Conservation (phyloP, 495 filamentous ascomycete genomes). For the Daldinia decipiens region DNA sequence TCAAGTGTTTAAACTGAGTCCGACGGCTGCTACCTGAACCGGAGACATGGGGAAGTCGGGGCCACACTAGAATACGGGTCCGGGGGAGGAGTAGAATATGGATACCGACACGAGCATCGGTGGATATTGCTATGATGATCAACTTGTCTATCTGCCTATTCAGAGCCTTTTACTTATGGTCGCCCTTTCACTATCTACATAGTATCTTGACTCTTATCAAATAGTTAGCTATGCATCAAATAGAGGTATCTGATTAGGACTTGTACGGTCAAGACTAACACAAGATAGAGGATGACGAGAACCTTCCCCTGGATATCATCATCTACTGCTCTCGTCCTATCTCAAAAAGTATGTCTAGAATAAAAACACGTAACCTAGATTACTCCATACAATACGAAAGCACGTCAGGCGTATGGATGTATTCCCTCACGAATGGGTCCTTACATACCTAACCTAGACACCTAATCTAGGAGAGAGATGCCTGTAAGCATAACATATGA, state of each 20-base stretch:
- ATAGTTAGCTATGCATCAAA: too few species aligned
- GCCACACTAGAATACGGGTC: slow-evolving; percentile 27
- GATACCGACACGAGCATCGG: slow-evolving; percentile 15
- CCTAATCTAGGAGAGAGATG: not conserved
- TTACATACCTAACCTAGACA: slow-evolving; percentile 11
- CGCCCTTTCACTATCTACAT: slow-evolving; percentile 16
- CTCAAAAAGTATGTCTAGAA: not conserved
- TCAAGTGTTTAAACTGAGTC: slow-evolving; percentile 15
- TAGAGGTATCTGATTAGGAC: too few species aligned
- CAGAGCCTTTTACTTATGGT: not conserved
- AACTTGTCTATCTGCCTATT: slow-evolving; percentile 6
- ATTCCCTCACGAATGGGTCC: not conserved
- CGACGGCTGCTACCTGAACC: slow-evolving; percentile 8
- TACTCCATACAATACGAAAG: not conserved
- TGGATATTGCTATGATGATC: slow-evolving; percentile 15
- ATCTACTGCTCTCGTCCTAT: not conserved
- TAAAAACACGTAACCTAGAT: not conserved
- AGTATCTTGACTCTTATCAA: too few species aligned
- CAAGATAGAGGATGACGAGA: slow-evolving; percentile 10
- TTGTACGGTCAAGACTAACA: not conserved
- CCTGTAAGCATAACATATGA: not conserved
- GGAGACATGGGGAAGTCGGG: slow-evolving; percentile 33
- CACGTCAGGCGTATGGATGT: slow-evolving; percentile 16
- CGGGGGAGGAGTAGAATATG: slow-evolving; percentile 39
- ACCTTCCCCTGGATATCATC: slow-evolving; percentile 9